Evolutionary conservation across 2,329 filamentous ascomycete species (phyloP), one percentile per base, ranked within the genome.

Genomic region (Cladosporium sp.): DNA sequence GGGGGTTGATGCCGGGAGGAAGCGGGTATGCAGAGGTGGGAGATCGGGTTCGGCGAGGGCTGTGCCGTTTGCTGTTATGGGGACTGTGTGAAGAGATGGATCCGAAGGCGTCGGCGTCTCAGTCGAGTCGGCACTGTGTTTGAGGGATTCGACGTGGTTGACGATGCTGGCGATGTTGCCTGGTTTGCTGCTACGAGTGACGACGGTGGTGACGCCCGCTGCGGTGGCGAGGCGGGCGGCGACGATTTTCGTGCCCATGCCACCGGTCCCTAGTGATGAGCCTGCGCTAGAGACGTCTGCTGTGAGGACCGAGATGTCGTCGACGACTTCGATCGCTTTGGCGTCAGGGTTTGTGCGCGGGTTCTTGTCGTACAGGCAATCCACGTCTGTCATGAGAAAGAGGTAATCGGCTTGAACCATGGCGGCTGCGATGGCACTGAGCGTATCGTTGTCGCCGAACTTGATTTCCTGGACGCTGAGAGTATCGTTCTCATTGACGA

Each of bases 401-500:
- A 99, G 81, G 67, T 96, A 90, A 69, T 99, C 92, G 51, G 94
- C 94, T 68, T 96, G 91, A 19, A 97, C 90, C 91, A 97, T 97
- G 64, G 89, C 94, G 1, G 94, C 91, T 0, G 94, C 96, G 66
- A 99, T 97, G 58, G 94, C 94, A 12, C 91, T 96, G 47, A 99
- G 80, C 1, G 94, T 99, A 74, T 99, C 94, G 68, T 99, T 99
- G 79, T 99, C 94, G 64, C 94, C 94, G 70, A 99, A 99, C 79
- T 97, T 97, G 77, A 99, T 99, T 81, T 99, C 94, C 70, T 93
- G 90, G 63, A 99, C 94, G 22, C 92, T 91, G 56, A 99, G 78
- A 2, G 94, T 99, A 73, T 99, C 94, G 74, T 99, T 99, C 76
- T 99, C 94, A 69, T 99, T 99, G 62, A 99, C 94, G 67, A 99